phyloP scores from a whole-genome alignment of 768 basidiomycete species.

The Suillus luteus region DNA sequence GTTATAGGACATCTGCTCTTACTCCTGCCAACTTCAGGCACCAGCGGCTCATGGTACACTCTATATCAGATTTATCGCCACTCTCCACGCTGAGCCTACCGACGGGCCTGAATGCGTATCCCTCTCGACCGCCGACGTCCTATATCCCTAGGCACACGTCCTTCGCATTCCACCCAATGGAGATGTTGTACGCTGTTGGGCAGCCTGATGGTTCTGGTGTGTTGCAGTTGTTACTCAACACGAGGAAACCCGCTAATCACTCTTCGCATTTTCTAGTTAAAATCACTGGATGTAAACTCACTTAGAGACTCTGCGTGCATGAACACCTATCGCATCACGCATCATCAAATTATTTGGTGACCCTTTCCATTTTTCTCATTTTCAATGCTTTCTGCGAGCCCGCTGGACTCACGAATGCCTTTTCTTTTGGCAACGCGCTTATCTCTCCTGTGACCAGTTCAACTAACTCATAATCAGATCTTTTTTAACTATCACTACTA shows the following conservation, averaged over 20 bases:
- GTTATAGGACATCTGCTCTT: constrained; percentile 57
- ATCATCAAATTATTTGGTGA: neutral
- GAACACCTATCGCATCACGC: neutral
- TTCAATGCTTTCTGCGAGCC: constrained; percentile 1
- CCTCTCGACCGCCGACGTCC: constrained; percentile 58
- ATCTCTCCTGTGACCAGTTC: neutral
- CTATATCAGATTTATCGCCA: constrained; percentile 43
- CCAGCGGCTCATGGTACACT: constrained; percentile 63
- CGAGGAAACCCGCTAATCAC: constrained; percentile 12
- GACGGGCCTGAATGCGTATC: constrained; percentile 57
- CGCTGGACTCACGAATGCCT: neutral
- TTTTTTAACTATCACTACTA: neutral
- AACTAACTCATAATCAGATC: neutral
- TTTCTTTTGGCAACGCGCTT: neutral
- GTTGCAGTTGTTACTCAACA: constrained; percentile 18
- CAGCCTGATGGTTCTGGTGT: constrained; percentile 67
- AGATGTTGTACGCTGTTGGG: constrained; percentile 81
- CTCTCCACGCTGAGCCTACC: constrained; percentile 49
- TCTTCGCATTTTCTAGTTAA: constrained; percentile 41
- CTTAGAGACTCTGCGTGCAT: constrained; percentile 16
- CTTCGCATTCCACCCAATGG: constrained; percentile 79
- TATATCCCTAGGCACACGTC: constrained; percentile 65
- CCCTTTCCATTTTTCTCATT: neutral
- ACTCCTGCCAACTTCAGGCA: constrained; percentile 62
- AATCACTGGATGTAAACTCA: constrained; percentile 59